Evolutionary conservation across 2,329 filamentous ascomycete species (phyloP).

Genomic region (Periconia sp.): DNA sequence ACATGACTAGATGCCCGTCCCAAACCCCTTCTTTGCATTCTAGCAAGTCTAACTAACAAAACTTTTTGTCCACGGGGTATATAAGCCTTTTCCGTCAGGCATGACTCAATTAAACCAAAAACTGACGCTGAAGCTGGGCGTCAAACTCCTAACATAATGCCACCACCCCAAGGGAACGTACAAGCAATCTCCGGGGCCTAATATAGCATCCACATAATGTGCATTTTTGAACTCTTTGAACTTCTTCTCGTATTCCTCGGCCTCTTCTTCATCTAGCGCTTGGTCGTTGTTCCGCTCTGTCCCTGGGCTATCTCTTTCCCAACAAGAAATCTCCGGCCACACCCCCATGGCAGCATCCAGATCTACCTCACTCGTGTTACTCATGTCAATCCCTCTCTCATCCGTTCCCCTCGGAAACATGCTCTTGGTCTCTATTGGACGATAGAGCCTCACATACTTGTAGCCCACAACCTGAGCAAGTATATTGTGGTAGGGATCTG

Average conservation of each 20-base stretch:
- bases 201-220: constrained; percentile 75
- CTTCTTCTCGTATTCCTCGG: constrained; percentile 26
- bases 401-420: constrained; percentile 69
- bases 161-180: constrained; percentile 97
- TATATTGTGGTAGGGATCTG: constrained; percentile 92
- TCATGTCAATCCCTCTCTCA: constrained; percentile 80
- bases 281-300: neutral
- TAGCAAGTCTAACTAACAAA: too few relatives aligned
- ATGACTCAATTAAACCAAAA: constrained; percentile 73
- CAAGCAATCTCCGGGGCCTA: constrained; percentile 81
- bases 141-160: constrained; percentile 91
- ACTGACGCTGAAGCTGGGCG: constrained; percentile 89
- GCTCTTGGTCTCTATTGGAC: constrained; percentile 64
- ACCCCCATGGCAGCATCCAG: constrained; percentile 71
- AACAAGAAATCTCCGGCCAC: constrained; percentile 27
- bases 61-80: too few relatives aligned
- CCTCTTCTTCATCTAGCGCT: constrained; percentile 46
- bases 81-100: neutral
- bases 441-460: constrained; percentile 92
- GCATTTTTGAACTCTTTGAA: constrained; percentile 65
- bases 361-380: constrained; percentile 84
- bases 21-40: too few relatives aligned
- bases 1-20: too few relatives aligned
- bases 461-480: constrained; percentile 85
- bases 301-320: constrained; percentile 4